A percentile compares a stretch with the other conserved stretches of the same genome.
Evolutionary conservation across 306 rosid genomes (phyloP).

Genomic region (Citrullus amarus): DNA sequence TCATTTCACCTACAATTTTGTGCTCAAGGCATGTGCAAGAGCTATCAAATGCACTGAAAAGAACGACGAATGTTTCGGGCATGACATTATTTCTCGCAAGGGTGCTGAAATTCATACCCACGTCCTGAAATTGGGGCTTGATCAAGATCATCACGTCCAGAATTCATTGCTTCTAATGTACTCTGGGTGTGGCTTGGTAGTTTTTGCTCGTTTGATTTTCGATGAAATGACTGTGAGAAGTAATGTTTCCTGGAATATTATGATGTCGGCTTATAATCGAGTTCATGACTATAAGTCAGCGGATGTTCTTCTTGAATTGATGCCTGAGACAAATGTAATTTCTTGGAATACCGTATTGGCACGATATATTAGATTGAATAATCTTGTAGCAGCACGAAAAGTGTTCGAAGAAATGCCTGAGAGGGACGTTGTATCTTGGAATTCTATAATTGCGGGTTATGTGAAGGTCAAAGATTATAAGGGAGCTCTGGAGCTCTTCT

Average conservation of each 20-base stretch:
- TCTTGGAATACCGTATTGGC: slow-evolving; percentile 55
- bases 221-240: slow-evolving; percentile 40
- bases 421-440: slow-evolving; percentile 55
- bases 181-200: slow-evolving; percentile 30
- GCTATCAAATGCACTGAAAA: slow-evolving; percentile 22
- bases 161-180: slow-evolving; percentile 45
- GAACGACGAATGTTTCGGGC: slow-evolving; percentile 6
- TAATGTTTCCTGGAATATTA: slow-evolving; percentile 52
- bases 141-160: slow-evolving; percentile 23
- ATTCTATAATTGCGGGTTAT: slow-evolving; percentile 45
- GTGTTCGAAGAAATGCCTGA: slow-evolving; percentile 42
- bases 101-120: slow-evolving; percentile 51
- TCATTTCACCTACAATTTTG: slow-evolving; percentile 42
- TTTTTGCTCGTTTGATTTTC: slow-evolving; percentile 32
- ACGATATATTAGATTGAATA: slow-evolving; percentile 22
- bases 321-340: slow-evolving; percentile 50
- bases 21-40: slow-evolving; percentile 50
- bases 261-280: slow-evolving; percentile 46
- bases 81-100: slow-evolving; percentile 24
- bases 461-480: slow-evolving; percentile 33
- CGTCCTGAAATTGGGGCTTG: slow-evolving; percentile 38
- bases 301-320: slow-evolving; percentile 28
- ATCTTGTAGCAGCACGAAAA: slow-evolving; percentile 37
- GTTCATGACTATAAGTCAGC: slow-evolving; percentile 28
- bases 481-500: slow-evolving; percentile 32